phyloP scores from a whole-genome alignment of 805 yeast species.

The Teunomyces lycoperdinae region DNA sequence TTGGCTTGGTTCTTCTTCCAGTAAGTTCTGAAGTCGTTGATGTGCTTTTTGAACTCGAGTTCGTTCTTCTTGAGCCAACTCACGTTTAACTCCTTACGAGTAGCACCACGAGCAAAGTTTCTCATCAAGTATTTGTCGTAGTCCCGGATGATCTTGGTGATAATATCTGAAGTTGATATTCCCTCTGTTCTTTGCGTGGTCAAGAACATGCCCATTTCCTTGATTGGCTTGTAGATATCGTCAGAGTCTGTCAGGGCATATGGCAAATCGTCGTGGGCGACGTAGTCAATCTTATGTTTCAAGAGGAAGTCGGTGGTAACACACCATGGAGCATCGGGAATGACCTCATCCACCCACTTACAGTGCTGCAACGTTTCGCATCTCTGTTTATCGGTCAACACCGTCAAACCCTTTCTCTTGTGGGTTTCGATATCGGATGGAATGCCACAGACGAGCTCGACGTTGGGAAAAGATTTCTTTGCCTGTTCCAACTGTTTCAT shows the following conservation, averaged over 20 bases:
- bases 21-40: conserved; percentile 80
- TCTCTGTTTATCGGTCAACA: conserved; percentile 81
- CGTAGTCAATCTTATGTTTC: conserved; percentile 85
- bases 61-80: conserved; percentile 98
- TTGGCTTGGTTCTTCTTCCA: conserved; percentile 74
- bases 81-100: conserved; percentile 92
- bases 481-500: conserved; percentile 98
- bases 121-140: conserved; percentile 96
- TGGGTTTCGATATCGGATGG: conserved; percentile 92
- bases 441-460: conserved; percentile 81
- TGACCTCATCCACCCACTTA: conserved; percentile 96
- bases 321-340: conserved; percentile 94
- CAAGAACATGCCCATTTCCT: conserved; percentile 84
- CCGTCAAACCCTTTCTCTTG: conserved; percentile 89
- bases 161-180: conserved; percentile 91
- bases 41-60: conserved; percentile 87
- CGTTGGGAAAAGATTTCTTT: conserved; percentile 85
- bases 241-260: conserved; percentile 86
- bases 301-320: conserved; percentile 78
- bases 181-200: conserved; percentile 98
- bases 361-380: conserved; percentile 91
- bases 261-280: conserved; percentile 97
- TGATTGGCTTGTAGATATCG: conserved; percentile 91
- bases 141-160: conserved; percentile 90
- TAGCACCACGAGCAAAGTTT: conserved; percentile 96